Evolutionary conservation across 164 flowering plant genomes (phyloP).

Genomic region (Magnolia changhungtana): DNA sequence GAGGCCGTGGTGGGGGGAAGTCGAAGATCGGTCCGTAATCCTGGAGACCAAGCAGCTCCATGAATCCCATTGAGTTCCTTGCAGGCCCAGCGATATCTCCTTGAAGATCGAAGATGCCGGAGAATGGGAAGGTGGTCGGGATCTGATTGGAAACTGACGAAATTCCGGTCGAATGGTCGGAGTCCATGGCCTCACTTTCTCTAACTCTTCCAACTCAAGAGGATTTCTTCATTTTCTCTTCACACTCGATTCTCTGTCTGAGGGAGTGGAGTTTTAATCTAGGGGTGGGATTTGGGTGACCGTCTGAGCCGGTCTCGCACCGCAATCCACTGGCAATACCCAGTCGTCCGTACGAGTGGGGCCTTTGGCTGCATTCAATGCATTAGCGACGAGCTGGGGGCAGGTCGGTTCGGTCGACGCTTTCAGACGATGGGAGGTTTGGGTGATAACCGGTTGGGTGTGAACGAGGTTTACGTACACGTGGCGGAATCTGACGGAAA

Average conservation of each 20-base stretch:
- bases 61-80: conserved; percentile 27
- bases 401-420: conserved; percentile 24
- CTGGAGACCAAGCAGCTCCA: conserved; percentile 54
- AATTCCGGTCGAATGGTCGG: conserved; percentile 18
- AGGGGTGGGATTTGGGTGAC: conserved; percentile 28
- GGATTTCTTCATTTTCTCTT: neutral
- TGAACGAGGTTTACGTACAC: conserved; percentile 26
- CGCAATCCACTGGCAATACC: conserved; percentile 33
- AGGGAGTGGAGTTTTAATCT: neutral
- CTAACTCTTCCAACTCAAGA: conserved; percentile 20
- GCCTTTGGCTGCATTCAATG: conserved; percentile 29
- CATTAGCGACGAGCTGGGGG: conserved; percentile 11
- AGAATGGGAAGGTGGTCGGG: conserved; percentile 18
- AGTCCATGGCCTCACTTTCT: conserved; percentile 18
- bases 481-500: conserved; percentile 24
- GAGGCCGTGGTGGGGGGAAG: conserved; percentile 16
- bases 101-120: conserved; percentile 34
- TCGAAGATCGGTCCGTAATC: conserved; percentile 43
- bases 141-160: conserved; percentile 33
- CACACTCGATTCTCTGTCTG: neutral
- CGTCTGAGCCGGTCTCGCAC: conserved; percentile 17
- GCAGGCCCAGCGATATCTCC: conserved; percentile 16
- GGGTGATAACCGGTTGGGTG: conserved; percentile 40
- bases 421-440: conserved; percentile 18
- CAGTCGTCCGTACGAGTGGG: conserved; percentile 34